These are phyloP conservation scores for Melastoma candidum DNA, from an alignment of 441 rosid species.

Conservation along the genomic window DNA sequence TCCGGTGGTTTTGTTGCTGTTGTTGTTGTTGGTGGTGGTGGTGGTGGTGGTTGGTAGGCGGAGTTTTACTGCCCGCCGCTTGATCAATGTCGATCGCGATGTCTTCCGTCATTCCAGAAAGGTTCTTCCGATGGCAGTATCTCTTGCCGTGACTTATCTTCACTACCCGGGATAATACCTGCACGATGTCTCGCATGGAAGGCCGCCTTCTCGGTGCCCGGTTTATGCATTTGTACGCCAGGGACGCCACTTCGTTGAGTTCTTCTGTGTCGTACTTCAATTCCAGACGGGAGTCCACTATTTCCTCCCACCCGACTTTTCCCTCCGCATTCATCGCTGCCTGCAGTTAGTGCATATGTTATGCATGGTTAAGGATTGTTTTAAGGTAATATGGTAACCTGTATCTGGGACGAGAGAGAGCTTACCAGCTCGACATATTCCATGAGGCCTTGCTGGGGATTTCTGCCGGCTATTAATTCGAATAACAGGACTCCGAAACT, in stretches of 20 bases:
- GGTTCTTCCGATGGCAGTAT: constrained; percentile 41
- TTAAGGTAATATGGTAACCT: no score
- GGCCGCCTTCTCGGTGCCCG: constrained; percentile 71
- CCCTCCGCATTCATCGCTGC: constrained; percentile 87
- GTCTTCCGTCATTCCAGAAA: constrained; percentile 36
- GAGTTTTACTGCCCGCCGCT: constrained; percentile 24
- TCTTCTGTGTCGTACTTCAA: constrained; percentile 67
- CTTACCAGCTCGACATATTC: constrained; percentile 92
- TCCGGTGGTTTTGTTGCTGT: constrained; percentile 8
- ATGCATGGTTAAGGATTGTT: no score
- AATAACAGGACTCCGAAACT: constrained; percentile 93
- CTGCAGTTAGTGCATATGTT: constrained; percentile 20
- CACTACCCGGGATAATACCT: constrained; percentile 60
- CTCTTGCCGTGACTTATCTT: constrained; percentile 52
- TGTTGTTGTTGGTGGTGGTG: no score
- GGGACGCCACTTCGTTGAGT: constrained; percentile 76
- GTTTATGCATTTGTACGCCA: constrained; percentile 81
- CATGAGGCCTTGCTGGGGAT: constrained; percentile 94
- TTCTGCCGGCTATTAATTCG: constrained; percentile 91
- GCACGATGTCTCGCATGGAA: constrained; percentile 89
- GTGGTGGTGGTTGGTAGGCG: constrained; percentile 31
- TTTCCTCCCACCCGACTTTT: constrained; percentile 95
- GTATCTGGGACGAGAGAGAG: constrained; percentile 1
- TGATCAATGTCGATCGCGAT: constrained; percentile 45
- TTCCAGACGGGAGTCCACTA: constrained; percentile 72